phyloP scores from a whole-genome alignment of 805 yeast genomes.

The Groenewaldozyma salmanticensis region DNA sequence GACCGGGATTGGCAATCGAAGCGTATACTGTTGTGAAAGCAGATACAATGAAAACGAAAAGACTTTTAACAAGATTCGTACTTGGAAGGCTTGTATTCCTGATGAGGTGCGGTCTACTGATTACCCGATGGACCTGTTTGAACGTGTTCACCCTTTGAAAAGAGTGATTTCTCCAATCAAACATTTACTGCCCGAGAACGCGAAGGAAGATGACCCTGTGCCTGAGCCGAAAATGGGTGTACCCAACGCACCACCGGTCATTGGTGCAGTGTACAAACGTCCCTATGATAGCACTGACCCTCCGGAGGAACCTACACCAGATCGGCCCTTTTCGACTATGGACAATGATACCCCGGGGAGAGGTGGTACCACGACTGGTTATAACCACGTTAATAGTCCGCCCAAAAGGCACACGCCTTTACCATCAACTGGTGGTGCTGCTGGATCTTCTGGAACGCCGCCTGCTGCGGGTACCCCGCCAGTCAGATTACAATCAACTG shows the following conservation, averaged over 20 bases:
- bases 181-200: conserved; percentile 64
- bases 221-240: conserved; percentile 80
- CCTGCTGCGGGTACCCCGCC: background rate
- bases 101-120: conserved; percentile 77
- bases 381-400: background rate
- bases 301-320: conserved; percentile 17
- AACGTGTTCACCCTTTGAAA: conserved; percentile 63
- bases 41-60: conserved; percentile 88
- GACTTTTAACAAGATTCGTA: conserved; percentile 86
- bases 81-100: conserved; percentile 98
- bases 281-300: conserved; percentile 73
- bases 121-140: conserved; percentile 46
- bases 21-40: conserved; percentile 87
- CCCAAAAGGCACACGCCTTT: conserved; percentile 1
- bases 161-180: conserved; percentile 80
- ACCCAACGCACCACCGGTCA: conserved; percentile 84
- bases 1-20: conserved; percentile 51
- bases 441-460: background rate
- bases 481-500: background rate
- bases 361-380: background rate
- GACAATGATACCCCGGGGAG: conserved; percentile 2
- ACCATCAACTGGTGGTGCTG: conserved; percentile 1
- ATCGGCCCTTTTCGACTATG: no score
- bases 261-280: conserved; percentile 81
- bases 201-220: conserved; percentile 59